Evolutionary conservation across 2,329 filamentous ascomycete genomes (phyloP), one percentile per base, ranked within the genome.

Genomic region (Zymoseptoria passerinii): DNA sequence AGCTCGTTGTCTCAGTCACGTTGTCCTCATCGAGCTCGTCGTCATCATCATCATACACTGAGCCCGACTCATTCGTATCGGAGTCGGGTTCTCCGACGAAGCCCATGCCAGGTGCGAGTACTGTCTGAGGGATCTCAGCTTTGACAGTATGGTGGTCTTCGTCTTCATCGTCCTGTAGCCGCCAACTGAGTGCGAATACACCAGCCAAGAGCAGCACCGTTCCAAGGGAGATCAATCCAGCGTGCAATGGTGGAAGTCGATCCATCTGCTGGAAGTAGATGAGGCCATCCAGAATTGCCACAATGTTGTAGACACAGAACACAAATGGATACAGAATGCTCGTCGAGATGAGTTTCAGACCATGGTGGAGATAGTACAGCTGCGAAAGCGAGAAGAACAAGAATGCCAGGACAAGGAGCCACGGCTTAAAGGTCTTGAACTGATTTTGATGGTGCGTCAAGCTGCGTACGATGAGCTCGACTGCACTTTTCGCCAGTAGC

Each of bases 271-370:
- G 83, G 76, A 97, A 99, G 75, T 97, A 99, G 68, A 99, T 96
- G 66, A 99, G 81, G 29, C 94, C 94, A 74, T 99, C 94, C 66
- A 97, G 79, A 66, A 99, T 99, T 65, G 94, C 94, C 70, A 97
- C 92, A 69, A 99, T 96, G 79, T 99, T 99, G 81, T 97, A 99
- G 64, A 97, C 85, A 80, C 94, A 99, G 75, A 99, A 99, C 48
- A 97, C 92, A 67, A 97, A 86, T 4, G 94, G 94, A 74, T 99
- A 99, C 65, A 99, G 81, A 61, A 97, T 88, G 68, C 90, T 96
- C 20, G 94, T 97, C 56, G 92, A 96, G 73, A 95, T 91, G 55
- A 99, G 81, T 75, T 96, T 96, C 62, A 99, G 81, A 55, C 94
- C 94, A 50, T 90, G 84, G 71, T 99, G 94, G 61, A 99, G 83